Evolutionary conservation across 1,139 yeast species (phyloP).

Genomic region (Blastobotrys raffinosifermentans): DNA sequence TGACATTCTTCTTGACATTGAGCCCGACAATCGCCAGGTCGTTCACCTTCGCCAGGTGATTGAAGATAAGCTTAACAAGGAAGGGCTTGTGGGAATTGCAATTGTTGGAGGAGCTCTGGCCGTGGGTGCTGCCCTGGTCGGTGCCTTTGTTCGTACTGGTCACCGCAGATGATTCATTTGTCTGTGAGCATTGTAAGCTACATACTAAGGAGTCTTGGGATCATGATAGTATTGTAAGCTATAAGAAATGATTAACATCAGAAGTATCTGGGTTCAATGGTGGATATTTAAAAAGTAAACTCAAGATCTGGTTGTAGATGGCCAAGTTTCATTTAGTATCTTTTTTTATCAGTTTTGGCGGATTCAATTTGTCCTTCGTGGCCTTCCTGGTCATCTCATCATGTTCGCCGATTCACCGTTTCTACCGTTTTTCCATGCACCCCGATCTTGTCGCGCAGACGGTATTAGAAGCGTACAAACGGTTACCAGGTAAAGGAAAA

Average conservation of each 20-base stretch:
- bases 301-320: no score
- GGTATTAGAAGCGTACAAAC: conserved; percentile 31
- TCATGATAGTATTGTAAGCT: no score
- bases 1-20: conserved; percentile 67
- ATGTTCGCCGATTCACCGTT: no score
- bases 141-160: conserved; percentile 49
- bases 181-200: no score
- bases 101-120: conserved; percentile 82
- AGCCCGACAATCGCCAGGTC: conserved; percentile 82
- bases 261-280: background rate
- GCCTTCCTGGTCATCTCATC: no score
- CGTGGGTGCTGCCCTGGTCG: conserved; percentile 66
- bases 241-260: background rate
- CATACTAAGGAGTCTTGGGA: no score
- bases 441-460: conserved; percentile 29
- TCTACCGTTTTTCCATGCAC: conserved; percentile 1
- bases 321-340: no score
- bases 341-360: no score
- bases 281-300: background rate
- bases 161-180: no score
- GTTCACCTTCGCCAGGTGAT: conserved; percentile 63
- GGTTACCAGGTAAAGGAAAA: conserved; percentile 44
- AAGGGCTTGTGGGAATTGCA: conserved; percentile 85
- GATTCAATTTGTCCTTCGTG: no score
- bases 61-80: conserved; percentile 78